Evolutionary conservation across 2,329 filamentous ascomycete genomes (phyloP).

Genomic region (Cercospora citrullina): DNA sequence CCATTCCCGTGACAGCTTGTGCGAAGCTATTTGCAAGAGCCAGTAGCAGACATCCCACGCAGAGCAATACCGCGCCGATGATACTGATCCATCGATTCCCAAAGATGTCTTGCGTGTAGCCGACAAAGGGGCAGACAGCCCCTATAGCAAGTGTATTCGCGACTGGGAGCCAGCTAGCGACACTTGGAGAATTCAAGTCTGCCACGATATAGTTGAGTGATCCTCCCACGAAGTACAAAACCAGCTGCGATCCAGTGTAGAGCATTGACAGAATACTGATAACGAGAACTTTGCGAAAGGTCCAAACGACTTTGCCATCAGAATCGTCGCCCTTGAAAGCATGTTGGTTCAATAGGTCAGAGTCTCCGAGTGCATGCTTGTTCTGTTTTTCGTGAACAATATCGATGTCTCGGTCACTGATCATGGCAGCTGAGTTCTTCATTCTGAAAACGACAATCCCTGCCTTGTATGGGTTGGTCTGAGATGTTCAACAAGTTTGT

Average conservation of each 20-base stretch:
- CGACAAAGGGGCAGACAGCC: background rate
- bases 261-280: background rate
- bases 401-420: background rate
- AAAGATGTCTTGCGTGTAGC: background rate
- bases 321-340: background rate
- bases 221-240: background rate
- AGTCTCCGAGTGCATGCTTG: background rate
- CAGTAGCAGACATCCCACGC: background rate
- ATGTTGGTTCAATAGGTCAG: background rate
- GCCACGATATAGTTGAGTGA: background rate
- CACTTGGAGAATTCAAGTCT: background rate
- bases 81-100: background rate
- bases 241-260: background rate
- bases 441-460: background rate
- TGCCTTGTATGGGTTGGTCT: background rate
- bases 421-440: background rate
- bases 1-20: background rate
- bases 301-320: background rate
- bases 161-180: background rate
- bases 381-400: background rate
- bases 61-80: background rate
- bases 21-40: background rate
- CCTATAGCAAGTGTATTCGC: background rate
- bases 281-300: background rate
- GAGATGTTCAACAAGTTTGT: background rate